These are phyloP conservation scores for Flaveria bidentis DNA, from an alignment of 129 eudicot genomes.

Conservation along the genomic window DNA sequence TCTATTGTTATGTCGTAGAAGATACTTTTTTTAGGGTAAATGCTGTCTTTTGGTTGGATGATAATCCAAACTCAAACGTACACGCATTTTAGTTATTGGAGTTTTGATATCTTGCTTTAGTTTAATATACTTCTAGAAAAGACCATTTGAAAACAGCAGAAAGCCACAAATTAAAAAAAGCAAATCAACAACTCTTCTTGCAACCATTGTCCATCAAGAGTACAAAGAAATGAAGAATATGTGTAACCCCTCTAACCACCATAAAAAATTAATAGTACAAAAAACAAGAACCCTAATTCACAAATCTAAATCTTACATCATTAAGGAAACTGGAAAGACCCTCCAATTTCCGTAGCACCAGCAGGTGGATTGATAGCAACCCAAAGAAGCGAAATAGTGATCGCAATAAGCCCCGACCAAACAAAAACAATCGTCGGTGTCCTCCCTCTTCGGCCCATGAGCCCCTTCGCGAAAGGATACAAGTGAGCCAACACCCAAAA, in stretches of 20 bases:
- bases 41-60: too few species aligned
- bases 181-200: conserved; percentile 21
- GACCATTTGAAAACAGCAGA: neutral
- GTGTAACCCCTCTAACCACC: conserved; percentile 12
- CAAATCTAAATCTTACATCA: conserved; percentile 26
- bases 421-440: conserved; percentile 69
- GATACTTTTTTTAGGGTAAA: too few species aligned
- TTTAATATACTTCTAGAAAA: too few species aligned
- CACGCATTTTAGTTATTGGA: too few species aligned
- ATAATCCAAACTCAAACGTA: too few species aligned
- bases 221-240: conserved; percentile 35
- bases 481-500: conserved; percentile 73
- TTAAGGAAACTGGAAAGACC: conserved; percentile 64
- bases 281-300: conserved; percentile 31
- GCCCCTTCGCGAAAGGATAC: conserved; percentile 65
- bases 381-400: conserved; percentile 66
- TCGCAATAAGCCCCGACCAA: conserved; percentile 68
- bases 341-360: conserved; percentile 51
- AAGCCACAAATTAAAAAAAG: neutral
- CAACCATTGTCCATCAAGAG: conserved; percentile 25
- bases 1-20: too few species aligned
- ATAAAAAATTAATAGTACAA: conserved; percentile 14
- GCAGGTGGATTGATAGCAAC: conserved; percentile 59
- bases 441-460: conserved; percentile 73
- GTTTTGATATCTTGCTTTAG: too few species aligned